Evolutionary conservation across 306 rosid species (phyloP).

Genomic region (Vigna radiata): DNA sequence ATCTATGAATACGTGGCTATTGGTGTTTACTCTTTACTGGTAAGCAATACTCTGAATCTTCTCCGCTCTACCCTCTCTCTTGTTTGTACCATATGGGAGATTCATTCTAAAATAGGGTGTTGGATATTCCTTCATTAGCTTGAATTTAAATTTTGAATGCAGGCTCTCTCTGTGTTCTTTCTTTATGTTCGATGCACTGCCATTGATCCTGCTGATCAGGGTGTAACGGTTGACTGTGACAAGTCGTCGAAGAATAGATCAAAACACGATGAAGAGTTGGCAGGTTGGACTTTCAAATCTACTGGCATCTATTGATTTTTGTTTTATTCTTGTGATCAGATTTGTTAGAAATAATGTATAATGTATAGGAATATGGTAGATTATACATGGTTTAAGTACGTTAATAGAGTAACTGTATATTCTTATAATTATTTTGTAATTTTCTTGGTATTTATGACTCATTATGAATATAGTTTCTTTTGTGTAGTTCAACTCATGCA

Average conservation of each 20-base stretch:
- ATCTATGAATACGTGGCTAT: conserved; percentile 67
- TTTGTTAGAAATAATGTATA: conserved; percentile 37
- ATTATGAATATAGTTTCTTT: neutral
- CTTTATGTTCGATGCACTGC: conserved; percentile 87
- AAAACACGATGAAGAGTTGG: conserved; percentile 54
- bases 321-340: conserved; percentile 17
- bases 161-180: conserved; percentile 76
- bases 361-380: neutral
- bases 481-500: neutral
- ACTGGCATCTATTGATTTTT: conserved; percentile 30
- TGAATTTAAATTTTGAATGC: conserved; percentile 40
- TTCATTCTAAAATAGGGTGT: neutral
- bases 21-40: conserved; percentile 75
- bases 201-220: conserved; percentile 84
- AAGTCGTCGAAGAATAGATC: conserved; percentile 53
- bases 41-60: conserved; percentile 44
- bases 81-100: neutral
- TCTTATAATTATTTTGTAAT: neutral
- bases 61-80: conserved; percentile 1
- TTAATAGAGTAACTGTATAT: conserved; percentile 4
- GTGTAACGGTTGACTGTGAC: conserved; percentile 63
- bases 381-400: neutral
- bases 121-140: conserved; percentile 30
- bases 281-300: conserved; percentile 53
- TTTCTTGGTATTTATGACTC: neutral